phyloP scores from a whole-genome alignment of 2,329 filamentous ascomycete genomes.

The Raffaelea albimanens region DNA sequence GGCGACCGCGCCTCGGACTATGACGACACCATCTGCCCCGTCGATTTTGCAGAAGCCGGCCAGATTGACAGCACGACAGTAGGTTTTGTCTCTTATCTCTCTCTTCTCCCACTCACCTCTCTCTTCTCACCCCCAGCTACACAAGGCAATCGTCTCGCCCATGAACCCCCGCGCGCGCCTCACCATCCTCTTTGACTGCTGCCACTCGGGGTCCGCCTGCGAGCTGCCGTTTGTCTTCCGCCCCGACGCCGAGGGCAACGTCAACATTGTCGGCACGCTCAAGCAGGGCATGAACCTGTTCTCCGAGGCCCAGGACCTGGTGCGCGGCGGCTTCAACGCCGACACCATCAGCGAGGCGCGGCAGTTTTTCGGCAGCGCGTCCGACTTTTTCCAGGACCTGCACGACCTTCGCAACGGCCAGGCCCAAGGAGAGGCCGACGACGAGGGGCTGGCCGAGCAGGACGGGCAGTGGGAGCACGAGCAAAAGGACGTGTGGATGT shows the following conservation, averaged over 20 bases:
- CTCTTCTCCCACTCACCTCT: conserved; percentile 2
- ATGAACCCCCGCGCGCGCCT: conserved; percentile 40
- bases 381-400: conserved; percentile 42
- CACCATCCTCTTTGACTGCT: conserved; percentile 52
- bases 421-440: conserved; percentile 25
- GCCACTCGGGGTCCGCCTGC: conserved; percentile 49
- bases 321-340: conserved; percentile 37
- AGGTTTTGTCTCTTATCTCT: conserved; percentile 3
- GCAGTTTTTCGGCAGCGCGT: conserved; percentile 42
- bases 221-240: conserved; percentile 51
- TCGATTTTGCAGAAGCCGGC: conserved; percentile 40
- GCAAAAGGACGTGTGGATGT: conserved; percentile 32
- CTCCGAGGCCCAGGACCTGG: conserved; percentile 36
- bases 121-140: conserved; percentile 22
- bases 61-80: conserved; percentile 41
- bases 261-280: conserved; percentile 45
- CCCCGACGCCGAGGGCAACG: conserved; percentile 44
- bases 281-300: conserved; percentile 39
- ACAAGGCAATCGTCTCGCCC: conserved; percentile 39
- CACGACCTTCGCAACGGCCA: conserved; percentile 30
- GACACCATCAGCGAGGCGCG: conserved; percentile 38
- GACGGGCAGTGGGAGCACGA: conserved; percentile 29
- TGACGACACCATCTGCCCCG: conserved; percentile 43
- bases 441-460: conserved; percentile 32
- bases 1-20: conserved; percentile 27